phyloP scores from a whole-genome alignment of 2,329 filamentous ascomycete genomes.

The Rasamsonia emersonii region DNA sequence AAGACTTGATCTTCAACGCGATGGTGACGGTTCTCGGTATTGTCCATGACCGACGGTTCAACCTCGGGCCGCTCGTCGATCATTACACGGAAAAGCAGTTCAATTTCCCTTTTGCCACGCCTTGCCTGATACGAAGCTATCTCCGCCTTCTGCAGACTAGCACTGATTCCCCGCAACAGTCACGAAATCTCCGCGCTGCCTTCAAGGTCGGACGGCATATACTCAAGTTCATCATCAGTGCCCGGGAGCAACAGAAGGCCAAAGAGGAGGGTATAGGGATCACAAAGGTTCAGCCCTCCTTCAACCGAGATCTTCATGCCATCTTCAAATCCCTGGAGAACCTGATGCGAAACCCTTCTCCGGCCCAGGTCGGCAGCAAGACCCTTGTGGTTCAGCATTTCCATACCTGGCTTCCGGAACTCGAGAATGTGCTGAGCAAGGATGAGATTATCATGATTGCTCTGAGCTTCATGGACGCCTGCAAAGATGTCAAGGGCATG shows the following conservation, averaged over 20 bases:
- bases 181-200: constrained; percentile 76
- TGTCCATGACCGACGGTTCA: constrained; percentile 88
- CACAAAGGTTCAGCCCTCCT: constrained; percentile 60
- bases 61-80: constrained; percentile 81
- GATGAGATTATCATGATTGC: constrained; percentile 87
- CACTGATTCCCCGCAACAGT: constrained; percentile 65
- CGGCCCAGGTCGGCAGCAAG: constrained; percentile 85
- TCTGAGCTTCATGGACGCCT: constrained; percentile 89
- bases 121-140: constrained; percentile 80
- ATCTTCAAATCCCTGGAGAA: constrained; percentile 86
- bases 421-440: constrained; percentile 64
- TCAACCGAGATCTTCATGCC: constrained; percentile 71
- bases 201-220: constrained; percentile 93
- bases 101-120: constrained; percentile 86
- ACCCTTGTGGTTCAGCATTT: constrained; percentile 94
- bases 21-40: constrained; percentile 86
- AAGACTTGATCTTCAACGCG: constrained; percentile 85
- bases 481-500: constrained; percentile 78
- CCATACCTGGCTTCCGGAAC: constrained; percentile 92
- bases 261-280: constrained; percentile 85
- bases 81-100: constrained; percentile 82
- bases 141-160: constrained; percentile 74
- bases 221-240: constrained; percentile 89
- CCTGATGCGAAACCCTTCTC: constrained; percentile 80
- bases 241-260: constrained; percentile 73